These are phyloP conservation scores for Pseudonectria foliicola DNA, from an alignment of 2,329 filamentous ascomycete genomes.

Conservation along the genomic window DNA sequence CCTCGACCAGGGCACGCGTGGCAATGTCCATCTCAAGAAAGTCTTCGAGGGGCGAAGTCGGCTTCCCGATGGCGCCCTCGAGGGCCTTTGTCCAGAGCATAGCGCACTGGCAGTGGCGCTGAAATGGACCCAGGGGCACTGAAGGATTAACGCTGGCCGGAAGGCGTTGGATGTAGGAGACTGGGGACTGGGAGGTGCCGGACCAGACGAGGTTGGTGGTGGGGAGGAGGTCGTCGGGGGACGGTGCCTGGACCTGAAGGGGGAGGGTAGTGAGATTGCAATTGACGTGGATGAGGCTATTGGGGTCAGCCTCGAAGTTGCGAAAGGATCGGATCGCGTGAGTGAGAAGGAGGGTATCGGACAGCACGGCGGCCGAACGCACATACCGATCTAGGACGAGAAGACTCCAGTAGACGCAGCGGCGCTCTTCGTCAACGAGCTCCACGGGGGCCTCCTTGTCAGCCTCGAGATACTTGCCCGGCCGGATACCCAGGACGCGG, in stretches of 20 bases:
- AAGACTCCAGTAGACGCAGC: conserved; percentile 37
- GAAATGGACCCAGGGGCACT: conserved; percentile 27
- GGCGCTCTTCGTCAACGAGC: conserved; percentile 31
- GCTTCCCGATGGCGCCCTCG: conserved; percentile 13
- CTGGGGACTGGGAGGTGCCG: conserved; percentile 14
- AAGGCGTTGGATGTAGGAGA: conserved; percentile 19
- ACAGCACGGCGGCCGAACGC: no score
- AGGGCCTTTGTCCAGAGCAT: conserved; percentile 27
- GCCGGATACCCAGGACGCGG: conserved; percentile 28
- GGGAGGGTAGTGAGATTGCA: conserved; percentile 25
- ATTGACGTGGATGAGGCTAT: conserved; percentile 26
- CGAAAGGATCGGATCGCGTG: no score
- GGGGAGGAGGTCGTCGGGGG: conserved; percentile 28
- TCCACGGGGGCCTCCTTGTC: conserved; percentile 21
- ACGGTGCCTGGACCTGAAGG: conserved; percentile 29
- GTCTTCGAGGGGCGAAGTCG: conserved; percentile 15
- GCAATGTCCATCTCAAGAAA: conserved; percentile 27
- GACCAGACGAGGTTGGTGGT: conserved; percentile 29
- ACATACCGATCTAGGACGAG: conserved; percentile 37
- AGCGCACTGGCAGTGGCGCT: conserved; percentile 29
- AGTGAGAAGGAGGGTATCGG: conserved; percentile 1
- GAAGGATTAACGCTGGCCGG: conserved; percentile 22
- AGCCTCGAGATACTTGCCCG: conserved; percentile 29
- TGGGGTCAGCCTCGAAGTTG: no score
- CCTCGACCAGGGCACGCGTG: conserved; percentile 25